phyloP scores from a whole-genome alignment of 768 basidiomycete species.

The Austroboletus eburneus region DNA sequence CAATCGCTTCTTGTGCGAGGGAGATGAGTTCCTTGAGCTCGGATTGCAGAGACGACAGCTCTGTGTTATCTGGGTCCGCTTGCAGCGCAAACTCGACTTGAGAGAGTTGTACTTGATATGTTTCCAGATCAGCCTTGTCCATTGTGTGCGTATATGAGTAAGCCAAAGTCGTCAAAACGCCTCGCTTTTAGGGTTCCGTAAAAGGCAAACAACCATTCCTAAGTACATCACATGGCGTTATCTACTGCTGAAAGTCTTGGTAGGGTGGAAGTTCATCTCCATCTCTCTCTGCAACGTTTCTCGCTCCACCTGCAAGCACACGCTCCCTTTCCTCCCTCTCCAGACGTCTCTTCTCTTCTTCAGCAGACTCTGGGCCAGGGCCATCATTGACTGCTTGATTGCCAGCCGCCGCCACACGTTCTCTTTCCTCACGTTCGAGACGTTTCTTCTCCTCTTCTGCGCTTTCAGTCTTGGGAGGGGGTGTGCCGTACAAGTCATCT shows the following conservation, averaged over 20 bases:
- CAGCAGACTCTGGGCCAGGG: conserved; percentile 43
- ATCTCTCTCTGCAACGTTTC: conserved; percentile 28
- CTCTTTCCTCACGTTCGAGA: conserved; percentile 51
- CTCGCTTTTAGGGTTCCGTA: conserved; percentile 11
- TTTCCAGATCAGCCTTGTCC: conserved; percentile 76
- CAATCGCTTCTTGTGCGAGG: conserved; percentile 68
- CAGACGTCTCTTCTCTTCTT: conserved; percentile 59
- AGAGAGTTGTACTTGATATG: conserved; percentile 85
- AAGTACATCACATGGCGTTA: neutral
- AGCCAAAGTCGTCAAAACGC: neutral
- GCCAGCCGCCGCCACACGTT: conserved; percentile 35
- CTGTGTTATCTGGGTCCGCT: conserved; percentile 68
- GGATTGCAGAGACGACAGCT: conserved; percentile 66
- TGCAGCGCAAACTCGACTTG: conserved; percentile 81
- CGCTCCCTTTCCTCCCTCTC: conserved; percentile 68
- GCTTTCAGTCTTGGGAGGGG: conserved; percentile 38
- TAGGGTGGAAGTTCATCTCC: conserved; percentile 43
- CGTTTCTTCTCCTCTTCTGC: conserved; percentile 67
- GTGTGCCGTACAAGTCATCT: conserved; percentile 30
- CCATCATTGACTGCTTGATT: conserved; percentile 1
- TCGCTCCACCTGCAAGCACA: conserved; percentile 29
- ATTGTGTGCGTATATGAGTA: conserved; percentile 7
- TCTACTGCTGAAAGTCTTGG: conserved; percentile 32
- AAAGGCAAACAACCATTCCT: conserved; percentile 11
- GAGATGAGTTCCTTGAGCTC: conserved; percentile 82